Base-by-base conservation (phyloP, 2,329 filamentous ascomycete genomes). In the Didymella pinodella region DNA sequence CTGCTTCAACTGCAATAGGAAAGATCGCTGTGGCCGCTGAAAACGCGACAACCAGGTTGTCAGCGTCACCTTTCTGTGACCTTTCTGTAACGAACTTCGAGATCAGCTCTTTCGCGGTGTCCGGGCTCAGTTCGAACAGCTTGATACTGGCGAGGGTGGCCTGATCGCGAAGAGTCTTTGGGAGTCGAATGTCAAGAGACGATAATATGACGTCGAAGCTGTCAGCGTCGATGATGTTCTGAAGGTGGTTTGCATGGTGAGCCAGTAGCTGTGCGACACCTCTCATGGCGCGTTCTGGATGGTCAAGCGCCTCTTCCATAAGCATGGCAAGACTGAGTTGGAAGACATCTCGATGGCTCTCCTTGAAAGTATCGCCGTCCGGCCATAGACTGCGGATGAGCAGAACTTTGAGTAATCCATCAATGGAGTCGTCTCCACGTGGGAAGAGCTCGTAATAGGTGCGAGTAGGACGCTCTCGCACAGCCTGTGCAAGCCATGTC, bases 21-120 rank as follows among this genome's bases (percentile, higher is more conserved):
- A 99, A 99, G 8, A 96, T 86, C 22, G 89, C 87, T 2, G 93
- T 88, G 6, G 93, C 92, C n/a, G 93, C 93, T 52, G 93, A 98
- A 75, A 97, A 98, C 6, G 93, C 93, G 48, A 95, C 84, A 54
- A 97, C 92, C 65, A 96, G 87, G 76, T 96, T 92, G 70, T 97
- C 93, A 64, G 93, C 91, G 25, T 90, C 94, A 51, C 88, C 88
- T 63, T 89, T 88, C 65, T 85, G 80, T 16, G 96, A 83, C 52
- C 89, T 87, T 16, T 85, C 82, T 53, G 88, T 88, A 74, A 97
- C 90, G 75, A 95, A 94, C 5, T 85, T 84, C 5, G 86, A 85
- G 48, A 97, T 86, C 65, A 88, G 85, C 65, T 86, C 83, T 64
- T 88, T 84, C 3, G 92, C 92, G 7, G 86, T 84, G 12, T 93